Evolutionary conservation across 352 stramenopile genomes (phyloP), one percentile per base, ranked within the genome.

Genomic region (Phytophthora sp.): DNA sequence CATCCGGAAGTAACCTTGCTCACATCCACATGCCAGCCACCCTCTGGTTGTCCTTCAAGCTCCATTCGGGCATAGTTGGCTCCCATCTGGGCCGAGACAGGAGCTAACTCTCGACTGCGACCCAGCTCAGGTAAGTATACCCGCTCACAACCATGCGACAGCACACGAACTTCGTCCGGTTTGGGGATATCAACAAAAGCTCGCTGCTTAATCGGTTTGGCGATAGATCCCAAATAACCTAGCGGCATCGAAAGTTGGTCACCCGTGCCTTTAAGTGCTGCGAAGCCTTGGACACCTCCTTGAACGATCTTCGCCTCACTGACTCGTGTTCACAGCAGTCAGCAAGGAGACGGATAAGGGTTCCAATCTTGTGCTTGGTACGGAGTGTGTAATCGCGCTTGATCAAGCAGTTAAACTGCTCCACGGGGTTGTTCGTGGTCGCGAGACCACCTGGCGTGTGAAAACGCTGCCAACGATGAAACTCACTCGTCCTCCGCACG

Each of bases 321-420:
- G 42, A 53, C 30, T 62, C 20, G 8, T 62, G 30, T 1, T 5
- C 26, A 26, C 41, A 63, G 13, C 55, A 63, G 11, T 63, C 39
- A 0, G 42, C 31, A 18, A 55, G 42, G 4, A 38, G 21, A 2
- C 24, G 21, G 5, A 49, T 30, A 0, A 47, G 31, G 1, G 30
- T 47, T 47, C 42, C 42, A 20, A 63, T 55, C 21, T 63, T 63
- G 23, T 63, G 41, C 23, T 63, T 55, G 1, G 55, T 55, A 5
- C 30, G 31, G 1, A 67, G 21, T 15, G 63, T 57, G 51, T 71
- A 77, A 7, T 71, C 59, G 12, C 45, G 58, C 52, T 77, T 77
- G 26, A 71, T 60, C 16, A 41, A 26, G 2, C 38, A 13, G 33
- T 71, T 63, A 15, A 46, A 49, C 42, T 47, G 55, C 23, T 55